Evolutionary conservation across 2,329 filamentous ascomycete genomes (phyloP).

Genomic region (Chaetomiaceae sp.): DNA sequence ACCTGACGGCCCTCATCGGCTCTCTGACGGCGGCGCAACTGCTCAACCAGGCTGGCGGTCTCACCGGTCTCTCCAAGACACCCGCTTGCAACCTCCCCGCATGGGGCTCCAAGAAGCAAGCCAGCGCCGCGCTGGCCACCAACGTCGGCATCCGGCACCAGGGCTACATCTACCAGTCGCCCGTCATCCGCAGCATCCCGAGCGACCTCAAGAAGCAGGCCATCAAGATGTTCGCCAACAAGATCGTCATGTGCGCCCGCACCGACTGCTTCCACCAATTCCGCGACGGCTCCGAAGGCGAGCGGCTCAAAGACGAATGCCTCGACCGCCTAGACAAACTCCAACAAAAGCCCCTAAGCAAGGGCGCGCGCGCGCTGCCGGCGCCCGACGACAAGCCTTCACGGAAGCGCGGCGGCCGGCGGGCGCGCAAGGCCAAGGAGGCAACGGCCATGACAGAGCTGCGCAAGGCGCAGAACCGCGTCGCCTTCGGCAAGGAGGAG

Average conservation of each 20-base stretch:
- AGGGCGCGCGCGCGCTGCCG: constrained; percentile 79
- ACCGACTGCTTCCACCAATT: constrained; percentile 82
- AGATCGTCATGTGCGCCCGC: constrained; percentile 87
- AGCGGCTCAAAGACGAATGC: constrained; percentile 76
- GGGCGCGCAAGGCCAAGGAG: constrained; percentile 92
- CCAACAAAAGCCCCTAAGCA: constrained; percentile 85
- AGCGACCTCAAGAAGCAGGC: constrained; percentile 87
- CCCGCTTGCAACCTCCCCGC: constrained; percentile 90
- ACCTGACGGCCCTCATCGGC: constrained; percentile 84
- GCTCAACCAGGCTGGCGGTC: constrained; percentile 88
- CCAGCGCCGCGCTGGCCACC: constrained; percentile 75
- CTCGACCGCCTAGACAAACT: constrained; percentile 86
- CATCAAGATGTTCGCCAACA: constrained; percentile 90
- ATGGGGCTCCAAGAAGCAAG: constrained; percentile 83
- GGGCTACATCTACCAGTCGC: constrained; percentile 88
- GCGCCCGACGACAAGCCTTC: constrained; percentile 94
- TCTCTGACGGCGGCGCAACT: constrained; percentile 91
- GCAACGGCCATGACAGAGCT: constrained; percentile 95
- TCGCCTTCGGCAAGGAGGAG: constrained; percentile 95
- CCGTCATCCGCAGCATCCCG: constrained; percentile 79
- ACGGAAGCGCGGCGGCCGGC: constrained; percentile 83
- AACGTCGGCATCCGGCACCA: constrained; percentile 89
- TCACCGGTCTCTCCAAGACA: constrained; percentile 84
- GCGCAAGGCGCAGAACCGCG: constrained; percentile 90
- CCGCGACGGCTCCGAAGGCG: constrained; percentile 76